These are phyloP conservation scores for Erythrobasidium hasegawianum DNA, from an alignment of 1,284 basidiomycete genomes.

Conservation along the genomic window DNA sequence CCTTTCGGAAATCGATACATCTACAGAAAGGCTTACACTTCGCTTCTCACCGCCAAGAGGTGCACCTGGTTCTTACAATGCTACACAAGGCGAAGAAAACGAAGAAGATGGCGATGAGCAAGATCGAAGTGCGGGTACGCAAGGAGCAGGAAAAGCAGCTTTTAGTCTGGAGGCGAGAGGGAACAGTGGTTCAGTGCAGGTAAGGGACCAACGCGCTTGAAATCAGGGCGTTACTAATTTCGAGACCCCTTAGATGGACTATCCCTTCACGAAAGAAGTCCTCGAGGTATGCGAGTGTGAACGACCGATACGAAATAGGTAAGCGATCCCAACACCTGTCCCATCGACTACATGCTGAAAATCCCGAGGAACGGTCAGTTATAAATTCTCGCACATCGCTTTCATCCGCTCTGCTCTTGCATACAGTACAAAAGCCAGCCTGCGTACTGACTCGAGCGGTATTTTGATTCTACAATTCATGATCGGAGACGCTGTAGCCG, in stretches of 20 bases:
- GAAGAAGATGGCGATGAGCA: conserved; percentile 25
- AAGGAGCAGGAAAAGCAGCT: conserved; percentile 11
- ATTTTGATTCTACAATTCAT: conserved; percentile 79
- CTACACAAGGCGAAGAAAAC: neutral
- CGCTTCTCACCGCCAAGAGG: conserved; percentile 60
- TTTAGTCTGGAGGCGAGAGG: conserved; percentile 29
- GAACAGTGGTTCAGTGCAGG: conserved; percentile 27
- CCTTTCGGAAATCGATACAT: conserved; percentile 79
- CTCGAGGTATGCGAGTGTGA: conserved; percentile 81
- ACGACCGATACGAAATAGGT: conserved; percentile 68
- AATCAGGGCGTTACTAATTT: neutral
- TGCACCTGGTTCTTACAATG: conserved; percentile 6
- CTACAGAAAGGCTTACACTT: conserved; percentile 75
- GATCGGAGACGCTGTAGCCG: conserved; percentile 57
- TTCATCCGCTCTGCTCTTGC: conserved; percentile 68
- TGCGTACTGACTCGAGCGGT: conserved; percentile 75
- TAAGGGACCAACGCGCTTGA: neutral
- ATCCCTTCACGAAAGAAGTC: conserved; percentile 82
- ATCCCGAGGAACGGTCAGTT: conserved; percentile 54
- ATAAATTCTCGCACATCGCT: conserved; percentile 68
- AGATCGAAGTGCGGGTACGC: neutral
- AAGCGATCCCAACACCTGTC: conserved; percentile 35
- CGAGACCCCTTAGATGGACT: conserved; percentile 96
- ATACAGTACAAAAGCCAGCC: conserved; percentile 74
- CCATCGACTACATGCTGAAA: neutral